Evolutionary conservation across 108 stramenopile species (phyloP).

Genomic region (Nitzschia palea): DNA sequence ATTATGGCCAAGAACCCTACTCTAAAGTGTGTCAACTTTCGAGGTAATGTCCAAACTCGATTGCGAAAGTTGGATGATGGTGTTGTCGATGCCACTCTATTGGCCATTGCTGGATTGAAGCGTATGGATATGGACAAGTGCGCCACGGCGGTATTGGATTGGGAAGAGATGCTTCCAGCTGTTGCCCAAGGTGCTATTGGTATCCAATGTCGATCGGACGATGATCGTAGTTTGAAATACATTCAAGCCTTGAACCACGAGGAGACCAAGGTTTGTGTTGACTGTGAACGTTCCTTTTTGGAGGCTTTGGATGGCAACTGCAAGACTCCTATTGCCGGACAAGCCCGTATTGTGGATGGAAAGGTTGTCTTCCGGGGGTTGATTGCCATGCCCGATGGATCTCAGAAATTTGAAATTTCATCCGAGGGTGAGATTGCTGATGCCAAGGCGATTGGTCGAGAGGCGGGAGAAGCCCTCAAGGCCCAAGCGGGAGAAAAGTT

Average conservation of each 20-base stretch:
- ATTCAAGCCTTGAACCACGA: conserved; percentile 90
- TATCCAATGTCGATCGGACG: conserved; percentile 97
- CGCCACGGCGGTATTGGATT: conserved; percentile 90
- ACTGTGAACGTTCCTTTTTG: conserved; percentile 99
- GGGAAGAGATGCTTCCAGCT: conserved; percentile 98
- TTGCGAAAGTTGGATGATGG: conserved; percentile 98
- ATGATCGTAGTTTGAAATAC: conserved; percentile 88
- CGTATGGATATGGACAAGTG: conserved; percentile 97
- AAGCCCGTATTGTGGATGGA: conserved; percentile 88
- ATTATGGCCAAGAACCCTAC: conserved; percentile 93
- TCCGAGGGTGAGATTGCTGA: conserved; percentile 76
- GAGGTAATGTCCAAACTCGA: conserved; percentile 99
- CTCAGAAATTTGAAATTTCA: conserved; percentile 77
- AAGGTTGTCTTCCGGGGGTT: conserved; percentile 87
- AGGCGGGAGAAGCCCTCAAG: conserved; percentile 88
- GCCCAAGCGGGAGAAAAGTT: conserved; percentile 89
- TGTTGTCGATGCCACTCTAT: conserved; percentile 96
- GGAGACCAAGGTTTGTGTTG: conserved; percentile 93
- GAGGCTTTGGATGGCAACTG: conserved; percentile 99
- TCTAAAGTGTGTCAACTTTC: conserved; percentile 96
- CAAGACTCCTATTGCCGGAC: conserved; percentile 99
- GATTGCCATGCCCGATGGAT: conserved; percentile 94
- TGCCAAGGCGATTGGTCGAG: conserved; percentile 76
- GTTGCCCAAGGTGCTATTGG: conserved; percentile 99
- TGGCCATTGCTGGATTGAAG: conserved; percentile 98